These are phyloP conservation scores for Sclerotinia spermophila DNA, from an alignment of 2,329 filamentous ascomycete genomes.

Conservation along the genomic window DNA sequence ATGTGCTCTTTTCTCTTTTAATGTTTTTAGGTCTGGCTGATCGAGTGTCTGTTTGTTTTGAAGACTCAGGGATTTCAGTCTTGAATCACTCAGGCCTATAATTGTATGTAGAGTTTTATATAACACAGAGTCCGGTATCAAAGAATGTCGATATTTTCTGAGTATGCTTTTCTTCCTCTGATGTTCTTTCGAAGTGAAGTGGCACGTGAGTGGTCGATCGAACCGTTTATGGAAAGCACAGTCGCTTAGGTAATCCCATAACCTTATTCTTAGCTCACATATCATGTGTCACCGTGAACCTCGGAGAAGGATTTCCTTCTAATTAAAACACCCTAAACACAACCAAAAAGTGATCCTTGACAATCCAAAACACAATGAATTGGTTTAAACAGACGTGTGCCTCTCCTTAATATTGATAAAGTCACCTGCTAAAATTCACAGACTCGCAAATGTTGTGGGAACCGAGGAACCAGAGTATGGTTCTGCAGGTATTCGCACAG, in stretches of 20 bases:
- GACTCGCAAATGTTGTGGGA: conserved; percentile 77
- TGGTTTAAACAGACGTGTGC: conserved; percentile 21
- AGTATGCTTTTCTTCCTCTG: not conserved
- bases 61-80: too few relatives aligned
- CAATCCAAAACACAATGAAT: conserved; percentile 17
- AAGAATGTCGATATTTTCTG: not conserved
- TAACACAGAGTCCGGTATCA: not conserved
- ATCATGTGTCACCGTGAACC: conserved; percentile 10
- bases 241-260: not conserved
- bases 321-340: conserved; percentile 4
- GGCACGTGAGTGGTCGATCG: not conserved
- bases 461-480: conserved; percentile 97
- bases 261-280: not conserved
- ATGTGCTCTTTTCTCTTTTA: not conserved
- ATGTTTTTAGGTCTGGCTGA: not conserved
- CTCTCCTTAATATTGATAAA: conserved; percentile 7
- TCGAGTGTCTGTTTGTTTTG: not conserved
- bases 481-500: conserved; percentile 78
- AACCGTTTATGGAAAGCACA: not conserved
- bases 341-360: conserved; percentile 8
- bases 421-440: conserved; percentile 35
- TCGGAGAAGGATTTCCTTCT: conserved; percentile 14
- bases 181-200: not conserved
- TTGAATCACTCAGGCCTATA: too few relatives aligned
- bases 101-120: not conserved